These are phyloP conservation scores for Hypoxylon lienhwacheense DNA, from an alignment of 495 filamentous ascomycete species.

Conservation along the genomic window DNA sequence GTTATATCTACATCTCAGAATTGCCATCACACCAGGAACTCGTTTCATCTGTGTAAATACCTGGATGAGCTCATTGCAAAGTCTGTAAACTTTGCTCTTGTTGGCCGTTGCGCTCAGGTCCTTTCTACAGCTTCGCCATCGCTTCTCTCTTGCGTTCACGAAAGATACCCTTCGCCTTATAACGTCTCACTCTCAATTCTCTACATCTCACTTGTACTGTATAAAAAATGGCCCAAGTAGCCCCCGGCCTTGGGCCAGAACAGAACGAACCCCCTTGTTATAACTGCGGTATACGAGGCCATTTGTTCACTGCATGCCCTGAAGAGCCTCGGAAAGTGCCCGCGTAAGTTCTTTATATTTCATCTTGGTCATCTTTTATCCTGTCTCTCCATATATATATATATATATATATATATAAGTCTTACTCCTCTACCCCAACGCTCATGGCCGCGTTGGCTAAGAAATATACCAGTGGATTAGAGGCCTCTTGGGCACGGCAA, in stretches of 20 bases:
- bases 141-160: neutral
- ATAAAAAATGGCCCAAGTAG: conserved; percentile 37
- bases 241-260: conserved; percentile 40
- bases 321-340: conserved; percentile 53
- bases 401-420: neutral
- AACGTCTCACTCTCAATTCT: conserved; percentile 3
- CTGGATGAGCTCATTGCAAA: conserved; percentile 5
- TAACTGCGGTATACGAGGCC: conserved; percentile 53
- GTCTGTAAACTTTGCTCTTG: conserved; percentile 1
- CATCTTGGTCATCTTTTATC: neutral
- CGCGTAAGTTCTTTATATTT: conserved; percentile 65
- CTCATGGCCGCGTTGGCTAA: conserved; percentile 22
- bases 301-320: conserved; percentile 55
- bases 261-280: conserved; percentile 50
- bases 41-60: neutral
- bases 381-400: conserved; percentile 2
- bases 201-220: conserved; percentile 9
- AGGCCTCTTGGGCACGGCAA: conserved; percentile 43
- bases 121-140: conserved; percentile 5
- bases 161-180: neutral
- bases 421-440: conserved; percentile 1
- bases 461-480: conserved; percentile 40
- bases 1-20: conserved; percentile 1
- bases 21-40: neutral
- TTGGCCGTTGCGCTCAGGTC: conserved; percentile 15